A percentile compares a stretch with the other conserved stretches of the same genome.
phyloP scores from a whole-genome alignment of 495 filamentous ascomycete species.

The Penicillium herquei region DNA sequence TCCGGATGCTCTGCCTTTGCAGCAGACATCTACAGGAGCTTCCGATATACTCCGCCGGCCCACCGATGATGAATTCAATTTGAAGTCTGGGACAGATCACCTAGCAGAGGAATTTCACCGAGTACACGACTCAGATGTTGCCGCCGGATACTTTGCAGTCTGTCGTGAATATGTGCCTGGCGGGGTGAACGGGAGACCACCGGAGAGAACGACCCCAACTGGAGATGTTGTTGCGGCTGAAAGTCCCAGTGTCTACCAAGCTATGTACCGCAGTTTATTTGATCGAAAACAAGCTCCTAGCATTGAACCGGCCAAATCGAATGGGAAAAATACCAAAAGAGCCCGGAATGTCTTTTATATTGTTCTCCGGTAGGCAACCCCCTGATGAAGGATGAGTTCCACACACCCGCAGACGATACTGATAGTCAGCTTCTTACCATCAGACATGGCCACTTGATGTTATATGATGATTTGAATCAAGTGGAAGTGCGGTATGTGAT shows the following conservation, averaged over 20 bases:
- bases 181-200: conserved; percentile 85
- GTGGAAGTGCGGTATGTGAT: conserved; percentile 94
- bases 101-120: conserved; percentile 56
- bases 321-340: conserved; percentile 64
- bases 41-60: conserved; percentile 27
- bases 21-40: conserved; percentile 42
- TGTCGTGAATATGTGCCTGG: conserved; percentile 89
- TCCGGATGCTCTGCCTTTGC: conserved; percentile 40
- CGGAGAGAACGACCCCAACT: conserved; percentile 80
- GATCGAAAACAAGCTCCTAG: conserved; percentile 70
- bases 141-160: conserved; percentile 91
- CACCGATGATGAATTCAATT: conserved; percentile 47
- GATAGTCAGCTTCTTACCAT: conserved; percentile 6
- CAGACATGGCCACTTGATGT: conserved; percentile 94
- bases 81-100: conserved; percentile 49
- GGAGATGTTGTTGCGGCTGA: conserved; percentile 67
- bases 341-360: conserved; percentile 93
- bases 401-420: conserved; percentile 14
- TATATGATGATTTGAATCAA: conserved; percentile 88
- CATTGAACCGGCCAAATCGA: conserved; percentile 46
- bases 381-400: not conserved
- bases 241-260: conserved; percentile 92
- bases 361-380: conserved; percentile 68
- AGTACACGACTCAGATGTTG: conserved; percentile 73
- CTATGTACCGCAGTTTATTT: conserved; percentile 96